Evolutionary conservation across 257 asterid species (phyloP).

Genomic region (Solanum habrochaites): DNA sequence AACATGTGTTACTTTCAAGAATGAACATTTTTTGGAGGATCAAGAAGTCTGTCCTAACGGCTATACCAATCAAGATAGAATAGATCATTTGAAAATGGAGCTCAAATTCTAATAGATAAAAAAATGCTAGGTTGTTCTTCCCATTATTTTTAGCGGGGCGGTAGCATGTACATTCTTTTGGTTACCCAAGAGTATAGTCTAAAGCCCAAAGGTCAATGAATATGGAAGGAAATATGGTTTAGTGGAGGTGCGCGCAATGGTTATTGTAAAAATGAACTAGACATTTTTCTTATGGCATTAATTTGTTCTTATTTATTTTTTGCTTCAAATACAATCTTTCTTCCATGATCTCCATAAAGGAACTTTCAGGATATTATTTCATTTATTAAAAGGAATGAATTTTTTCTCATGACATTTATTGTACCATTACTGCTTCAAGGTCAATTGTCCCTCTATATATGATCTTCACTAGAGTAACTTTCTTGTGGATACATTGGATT

Average conservation of each 20-base stretch:
- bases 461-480: background rate
- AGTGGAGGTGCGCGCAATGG: background rate
- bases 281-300: background rate
- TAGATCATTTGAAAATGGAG: background rate
- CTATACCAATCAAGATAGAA: background rate
- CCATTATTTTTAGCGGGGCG: background rate
- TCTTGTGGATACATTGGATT: background rate
- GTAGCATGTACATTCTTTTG: background rate
- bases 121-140: background rate
- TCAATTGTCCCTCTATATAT: background rate
- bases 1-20: background rate
- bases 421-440: background rate
- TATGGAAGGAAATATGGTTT: background rate
- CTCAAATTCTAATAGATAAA: background rate
- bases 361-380: background rate
- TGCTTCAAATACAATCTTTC: background rate
- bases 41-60: background rate
- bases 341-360: background rate
- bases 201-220: background rate
- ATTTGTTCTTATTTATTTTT: background rate
- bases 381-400: background rate
- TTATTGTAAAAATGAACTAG: background rate
- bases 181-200: background rate
- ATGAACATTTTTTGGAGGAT: background rate
- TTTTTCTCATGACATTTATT: background rate